phyloP scores from a whole-genome alignment of 2,329 filamentous ascomycete species.

The Emmonsiellopsis sp. region DNA sequence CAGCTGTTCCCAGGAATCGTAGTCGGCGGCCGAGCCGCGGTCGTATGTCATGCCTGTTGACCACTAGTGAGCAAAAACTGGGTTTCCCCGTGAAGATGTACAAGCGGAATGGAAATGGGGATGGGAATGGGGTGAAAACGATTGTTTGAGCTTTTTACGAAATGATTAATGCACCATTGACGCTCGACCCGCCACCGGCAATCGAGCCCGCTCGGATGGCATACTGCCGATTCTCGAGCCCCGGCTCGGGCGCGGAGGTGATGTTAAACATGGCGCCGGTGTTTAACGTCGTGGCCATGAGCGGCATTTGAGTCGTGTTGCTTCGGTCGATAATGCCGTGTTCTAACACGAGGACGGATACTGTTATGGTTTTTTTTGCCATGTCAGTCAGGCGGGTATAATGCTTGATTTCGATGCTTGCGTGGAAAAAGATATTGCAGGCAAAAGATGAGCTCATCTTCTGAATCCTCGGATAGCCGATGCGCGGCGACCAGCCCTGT shows the following conservation, averaged over 20 bases:
- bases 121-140: no score
- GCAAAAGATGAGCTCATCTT: not conserved
- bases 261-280: slow-evolving; percentile 20
- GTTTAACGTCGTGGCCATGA: slow-evolving; percentile 9
- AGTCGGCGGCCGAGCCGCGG: slow-evolving; percentile 21
- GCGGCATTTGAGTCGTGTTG: slow-evolving; percentile 10
- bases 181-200: slow-evolving; percentile 32
- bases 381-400: not conserved
- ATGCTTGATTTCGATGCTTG: not conserved
- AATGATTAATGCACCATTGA: slow-evolving; percentile 25
- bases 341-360: slow-evolving; percentile 13
- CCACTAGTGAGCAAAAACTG: not conserved
- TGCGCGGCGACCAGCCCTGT: slow-evolving; percentile 5
- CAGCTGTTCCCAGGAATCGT: slow-evolving; percentile 33
- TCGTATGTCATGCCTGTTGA: slow-evolving; percentile 9
- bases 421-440: not conserved
- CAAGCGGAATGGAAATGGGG: slow-evolving; percentile 10
- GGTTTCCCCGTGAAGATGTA: not conserved
- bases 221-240: slow-evolving; percentile 17
- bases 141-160: not conserved
- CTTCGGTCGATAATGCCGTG: slow-evolving; percentile 13
- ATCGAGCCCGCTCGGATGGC: slow-evolving; percentile 23
- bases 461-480: slow-evolving; percentile 4
- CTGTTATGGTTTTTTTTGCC: not conserved
- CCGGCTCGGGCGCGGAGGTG: slow-evolving; percentile 20